Base-by-base conservation (phyloP, 2,329 filamentous ascomycete species). In the Akanthomyces dipterigenus region DNA sequence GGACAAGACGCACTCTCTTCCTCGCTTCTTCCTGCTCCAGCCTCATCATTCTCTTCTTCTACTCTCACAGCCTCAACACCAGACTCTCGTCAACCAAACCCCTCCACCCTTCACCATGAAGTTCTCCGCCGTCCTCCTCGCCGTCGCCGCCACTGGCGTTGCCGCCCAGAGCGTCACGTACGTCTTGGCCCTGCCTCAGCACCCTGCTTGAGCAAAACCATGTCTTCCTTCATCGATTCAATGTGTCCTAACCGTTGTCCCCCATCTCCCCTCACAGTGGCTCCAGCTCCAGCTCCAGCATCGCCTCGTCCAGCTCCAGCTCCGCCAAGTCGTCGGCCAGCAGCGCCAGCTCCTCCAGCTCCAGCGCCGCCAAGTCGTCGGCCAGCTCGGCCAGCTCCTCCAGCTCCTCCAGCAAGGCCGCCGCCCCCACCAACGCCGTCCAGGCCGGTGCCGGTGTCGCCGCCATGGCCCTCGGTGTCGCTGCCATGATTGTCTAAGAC, bases 81-180 rank as follows among this genome's bases (percentile, higher is more conserved):
- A 28, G 22, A 42, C 38, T 42, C 9, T 38, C 36, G 36, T 16
- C 36, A 38, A 31, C 4, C 5, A 6, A 3, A 20, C 16, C 34
- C 4, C 24, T 14, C 43, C 43, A 26, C 22, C 51, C 51, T 20
- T 31, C 53, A 55, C 31, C 38, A 55, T 55, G 53, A 55, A 55
- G 38, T 55, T 55, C 53, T 55, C 53, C 53, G 38, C 22, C 20
- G 24, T 55, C 26, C 53, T 55, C 53, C 53, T 55, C 53, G 53
- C 38, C 38, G 38, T 24, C 18, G 53, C 53, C 22, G 53, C 53
- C 20, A 31, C 53, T 38, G 28, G 38, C 53, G 53, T 55, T 55
- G 53, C 28, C 12, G 53, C n/a, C 53, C 53, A 55, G 53, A 34
- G 11, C 38, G 18, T 14, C 18, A 22, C 18, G 53, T 55, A 43